phyloP scores from a whole-genome alignment of 148 eudicot species.

The Rhododendron vialii region DNA sequence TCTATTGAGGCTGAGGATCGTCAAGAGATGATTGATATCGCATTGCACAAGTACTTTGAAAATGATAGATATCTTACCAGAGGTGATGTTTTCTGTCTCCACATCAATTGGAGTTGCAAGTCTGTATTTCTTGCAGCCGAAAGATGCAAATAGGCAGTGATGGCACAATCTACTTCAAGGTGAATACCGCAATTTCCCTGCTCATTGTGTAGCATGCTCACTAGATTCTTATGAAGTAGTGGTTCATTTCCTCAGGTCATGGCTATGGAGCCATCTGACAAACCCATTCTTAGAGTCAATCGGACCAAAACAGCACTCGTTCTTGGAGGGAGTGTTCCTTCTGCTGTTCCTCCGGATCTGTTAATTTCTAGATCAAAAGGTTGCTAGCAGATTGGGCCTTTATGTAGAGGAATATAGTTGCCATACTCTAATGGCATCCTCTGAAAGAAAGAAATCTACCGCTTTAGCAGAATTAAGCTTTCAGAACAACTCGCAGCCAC shows the following conservation, averaged over 20 bases:
- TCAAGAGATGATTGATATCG: constrained; percentile 77
- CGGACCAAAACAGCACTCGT: constrained; percentile 77
- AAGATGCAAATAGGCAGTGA: constrained; percentile 32
- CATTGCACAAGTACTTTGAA: constrained; percentile 66
- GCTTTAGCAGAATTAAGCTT: constrained; percentile 62
- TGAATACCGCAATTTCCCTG: constrained; percentile 15
- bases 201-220: constrained; percentile 13
- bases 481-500: constrained; percentile 43
- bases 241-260: constrained; percentile 51
- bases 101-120: constrained; percentile 78
- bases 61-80: constrained; percentile 76
- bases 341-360: constrained; percentile 77
- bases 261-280: constrained; percentile 80
- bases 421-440: constrained; percentile 60
- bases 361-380: constrained; percentile 36
- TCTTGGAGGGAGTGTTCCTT: constrained; percentile 77
- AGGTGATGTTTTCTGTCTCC: constrained; percentile 70
- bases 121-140: constrained; percentile 72
- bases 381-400: constrained; percentile 66
- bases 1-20: constrained; percentile 75
- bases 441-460: constrained; percentile 62
- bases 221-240: constrained; percentile 3
- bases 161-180: constrained; percentile 76
- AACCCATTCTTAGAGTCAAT: constrained; percentile 63
- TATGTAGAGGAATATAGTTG: constrained; percentile 91